phyloP scores from a whole-genome alignment of 169 alveolate species.

The Plasmodium billcollinsi region DNA sequence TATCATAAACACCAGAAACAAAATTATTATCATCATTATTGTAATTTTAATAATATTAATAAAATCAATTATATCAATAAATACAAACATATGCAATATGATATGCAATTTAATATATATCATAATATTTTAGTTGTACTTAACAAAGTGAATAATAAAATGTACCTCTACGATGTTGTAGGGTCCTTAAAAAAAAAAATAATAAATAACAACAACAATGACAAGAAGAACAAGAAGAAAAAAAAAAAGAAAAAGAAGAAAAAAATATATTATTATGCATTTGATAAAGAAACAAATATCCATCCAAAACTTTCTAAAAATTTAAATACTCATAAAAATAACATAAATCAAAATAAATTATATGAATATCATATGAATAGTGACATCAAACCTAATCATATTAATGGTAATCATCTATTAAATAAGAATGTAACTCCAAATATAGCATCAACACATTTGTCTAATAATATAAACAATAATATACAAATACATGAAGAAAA shows the following conservation, averaged over 20 bases:
- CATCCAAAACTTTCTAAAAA: too few species aligned
- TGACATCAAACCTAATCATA: neutral
- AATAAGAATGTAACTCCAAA: too few species aligned
- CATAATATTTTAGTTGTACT: conserved; percentile 32
- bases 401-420: neutral
- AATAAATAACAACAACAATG: neutral
- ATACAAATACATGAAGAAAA: neutral
- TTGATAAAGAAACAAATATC: neutral
- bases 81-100: neutral
- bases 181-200: conserved; percentile 6
- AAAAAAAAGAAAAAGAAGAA: neutral
- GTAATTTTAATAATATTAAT: neutral
- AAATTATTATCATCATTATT: neutral
- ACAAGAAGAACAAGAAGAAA: neutral
- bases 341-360: neutral
- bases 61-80: neutral
- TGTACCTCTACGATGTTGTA: conserved; percentile 31
- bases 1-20: neutral
- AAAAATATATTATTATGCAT: neutral
- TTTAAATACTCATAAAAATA: neutral
- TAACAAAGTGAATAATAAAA: conserved; percentile 9
- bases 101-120: neutral
- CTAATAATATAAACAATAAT: neutral
- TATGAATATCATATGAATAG: neutral
- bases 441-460: too few species aligned